Base-by-base conservation (phyloP, 371 early-diverging fungal genomes). In the Mucor piriformis region DNA sequence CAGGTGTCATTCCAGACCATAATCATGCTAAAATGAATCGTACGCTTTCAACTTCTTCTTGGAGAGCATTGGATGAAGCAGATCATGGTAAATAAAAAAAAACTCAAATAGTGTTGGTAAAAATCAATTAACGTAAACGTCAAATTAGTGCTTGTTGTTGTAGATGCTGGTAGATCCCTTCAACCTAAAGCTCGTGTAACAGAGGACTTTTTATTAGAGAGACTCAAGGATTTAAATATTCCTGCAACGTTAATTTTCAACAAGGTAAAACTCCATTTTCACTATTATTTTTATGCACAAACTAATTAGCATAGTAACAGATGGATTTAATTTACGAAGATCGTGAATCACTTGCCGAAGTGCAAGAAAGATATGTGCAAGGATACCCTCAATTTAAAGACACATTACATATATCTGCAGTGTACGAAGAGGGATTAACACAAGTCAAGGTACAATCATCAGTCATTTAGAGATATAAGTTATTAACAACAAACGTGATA, bases 11-110 rank as follows among this genome's bases (percentile, higher is more conserved):
- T 50, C 72, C 69, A 1, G 66, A 75, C 8, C 66, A 58, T 18
- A 69, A 72, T 32, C 72, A 69, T 52, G 79, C 75, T 20, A 73
- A 74, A 66, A 74, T 75, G 64, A 82, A 83, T 29, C 77, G 91
- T 13, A 82, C 78, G n/a, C 61, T 90, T 25, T 81, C 87, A 7
- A 90, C 86, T 2, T 73, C 91, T 12, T 83, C 91, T 5, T 92
- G 91, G 91, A 76, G 83, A 53, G 77, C 91, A 24, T 69, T 92
- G 47, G 76, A 81, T 50, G 90, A 88, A 58, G 89, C 89, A 16
- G 85, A 88, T 65, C 79, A 87, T 51, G 59, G 82, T 80, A 72
- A 40, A 32, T 56, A n/a, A 16, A 42, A 33, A 20, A n/a, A 20
- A 20, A 51, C 15, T 34, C n/a, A n/a, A 29, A 6, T 0, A 29